These are phyloP conservation scores for Pyrus pyrifolia DNA, from an alignment of 306 rosid species.

Conservation along the genomic window DNA sequence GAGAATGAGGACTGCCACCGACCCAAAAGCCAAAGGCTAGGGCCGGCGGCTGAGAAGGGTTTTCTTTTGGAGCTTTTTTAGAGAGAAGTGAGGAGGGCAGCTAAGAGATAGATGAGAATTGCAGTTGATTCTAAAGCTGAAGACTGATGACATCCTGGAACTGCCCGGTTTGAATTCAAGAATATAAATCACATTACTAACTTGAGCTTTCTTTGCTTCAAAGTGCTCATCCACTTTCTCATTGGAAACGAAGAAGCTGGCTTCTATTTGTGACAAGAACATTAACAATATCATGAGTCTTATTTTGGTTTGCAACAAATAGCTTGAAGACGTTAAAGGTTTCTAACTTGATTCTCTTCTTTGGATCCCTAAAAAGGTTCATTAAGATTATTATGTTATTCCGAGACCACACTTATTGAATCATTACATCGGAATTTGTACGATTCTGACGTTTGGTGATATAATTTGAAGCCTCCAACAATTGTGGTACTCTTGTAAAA, in stretches of 20 bases:
- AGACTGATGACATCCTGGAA: neutral
- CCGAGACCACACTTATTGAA: constrained; percentile 21
- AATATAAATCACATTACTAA: constrained; percentile 30
- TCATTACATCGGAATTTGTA: constrained; percentile 15
- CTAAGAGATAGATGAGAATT: too few relatives aligned
- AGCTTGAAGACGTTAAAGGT: constrained; percentile 58
- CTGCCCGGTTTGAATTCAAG: constrained; percentile 13
- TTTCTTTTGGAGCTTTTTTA: too few relatives aligned
- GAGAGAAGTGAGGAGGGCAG: too few relatives aligned
- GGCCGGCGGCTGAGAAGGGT: too few relatives aligned
- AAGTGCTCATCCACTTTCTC: constrained; percentile 48
- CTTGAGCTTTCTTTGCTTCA: constrained; percentile 45
- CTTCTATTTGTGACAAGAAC: constrained; percentile 44
- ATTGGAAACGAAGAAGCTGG: constrained; percentile 42
- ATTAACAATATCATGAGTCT: constrained; percentile 41
- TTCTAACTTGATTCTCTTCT: constrained; percentile 44
- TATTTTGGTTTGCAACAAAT: constrained; percentile 54
- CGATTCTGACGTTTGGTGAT: constrained; percentile 33
- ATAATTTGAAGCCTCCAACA: constrained; percentile 24
- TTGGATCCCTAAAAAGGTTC: constrained; percentile 41
- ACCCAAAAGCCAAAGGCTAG: too few relatives aligned
- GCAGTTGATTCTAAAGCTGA: too few relatives aligned
- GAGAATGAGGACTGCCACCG: too few relatives aligned
- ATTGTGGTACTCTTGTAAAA: constrained; percentile 20
- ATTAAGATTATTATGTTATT: constrained; percentile 15